Conservation (phyloP, 169 alveolate genomes). For the Pseudocohnilembus persalinus region DNA sequence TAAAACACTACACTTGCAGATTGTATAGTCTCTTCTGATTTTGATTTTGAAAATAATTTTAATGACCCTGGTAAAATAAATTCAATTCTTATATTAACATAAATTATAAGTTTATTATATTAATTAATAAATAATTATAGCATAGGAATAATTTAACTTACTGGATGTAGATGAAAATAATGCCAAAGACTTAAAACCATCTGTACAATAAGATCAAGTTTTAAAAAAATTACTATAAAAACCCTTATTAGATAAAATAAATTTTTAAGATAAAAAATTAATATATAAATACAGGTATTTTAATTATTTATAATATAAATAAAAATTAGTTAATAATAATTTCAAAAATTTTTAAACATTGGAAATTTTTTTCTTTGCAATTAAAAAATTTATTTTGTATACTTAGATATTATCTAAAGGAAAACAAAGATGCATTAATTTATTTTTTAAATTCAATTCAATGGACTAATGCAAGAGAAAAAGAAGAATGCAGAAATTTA, state of each 20-base stretch:
- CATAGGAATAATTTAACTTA: background rate
- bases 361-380: too few species aligned
- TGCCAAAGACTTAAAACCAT: conserved; percentile 30
- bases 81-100: conserved; percentile 17
- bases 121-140: background rate
- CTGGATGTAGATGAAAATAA: conserved; percentile 31
- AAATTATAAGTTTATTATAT: too few species aligned
- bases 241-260: conserved; percentile 39
- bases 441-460: conserved; percentile 73
- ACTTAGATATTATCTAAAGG: conserved; percentile 31
- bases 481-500: conserved; percentile 68
- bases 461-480: conserved; percentile 82
- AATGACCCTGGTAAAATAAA: conserved; percentile 28
- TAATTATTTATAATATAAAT: background rate
- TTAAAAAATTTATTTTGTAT: background rate
- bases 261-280: conserved; percentile 31
- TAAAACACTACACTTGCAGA: conserved; percentile 23
- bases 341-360: too few species aligned
- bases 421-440: conserved; percentile 64
- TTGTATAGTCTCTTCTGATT: conserved; percentile 24
- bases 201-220: conserved; percentile 10
- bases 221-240: conserved; percentile 18
- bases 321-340: background rate
- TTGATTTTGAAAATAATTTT: conserved; percentile 31
- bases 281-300: conserved; percentile 32